phyloP scores from a whole-genome alignment of 1,284 basidiomycete species.

The Ganoderma boninense region DNA sequence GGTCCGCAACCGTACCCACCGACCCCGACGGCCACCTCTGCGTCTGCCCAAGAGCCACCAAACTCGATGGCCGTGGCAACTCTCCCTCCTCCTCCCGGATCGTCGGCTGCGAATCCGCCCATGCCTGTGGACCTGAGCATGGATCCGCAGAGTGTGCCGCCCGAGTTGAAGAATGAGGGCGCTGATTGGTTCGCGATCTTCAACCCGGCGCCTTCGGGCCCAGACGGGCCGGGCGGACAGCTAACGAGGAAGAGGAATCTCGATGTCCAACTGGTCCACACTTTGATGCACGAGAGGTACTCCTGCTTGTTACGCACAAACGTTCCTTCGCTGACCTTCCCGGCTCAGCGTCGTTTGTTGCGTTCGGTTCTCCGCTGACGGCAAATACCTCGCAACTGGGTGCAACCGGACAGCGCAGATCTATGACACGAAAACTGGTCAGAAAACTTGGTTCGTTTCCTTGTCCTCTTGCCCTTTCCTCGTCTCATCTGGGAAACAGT shows the following conservation, averaged over 20 bases:
- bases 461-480: not conserved
- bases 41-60: constrained; percentile 13
- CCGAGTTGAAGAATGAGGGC: constrained; percentile 81
- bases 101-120: constrained; percentile 22
- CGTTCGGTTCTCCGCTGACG: constrained; percentile 90
- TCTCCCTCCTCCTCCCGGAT: constrained; percentile 29
- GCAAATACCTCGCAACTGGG: constrained; percentile 89
- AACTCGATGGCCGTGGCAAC: constrained; percentile 18
- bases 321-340: constrained; percentile 16
- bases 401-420: constrained; percentile 93
- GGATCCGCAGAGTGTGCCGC: constrained; percentile 55
- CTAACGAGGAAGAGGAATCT: constrained; percentile 70
- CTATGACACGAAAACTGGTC: constrained; percentile 88
- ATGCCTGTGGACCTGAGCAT: constrained; percentile 41
- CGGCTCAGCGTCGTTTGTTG: constrained; percentile 84
- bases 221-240: constrained; percentile 27
- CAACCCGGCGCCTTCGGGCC: constrained; percentile 73
- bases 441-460: constrained; percentile 74
- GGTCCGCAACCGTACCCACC: constrained; percentile 31
- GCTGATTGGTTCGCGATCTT: constrained; percentile 97
- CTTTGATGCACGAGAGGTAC: constrained; percentile 92
- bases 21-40: constrained; percentile 22
- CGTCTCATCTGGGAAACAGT: constrained; percentile 40
- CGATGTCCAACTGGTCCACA: constrained; percentile 92
- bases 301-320: constrained; percentile 35